phyloP scores from a whole-genome alignment of 177 flowering plant genomes.

The Tripterygium wilfordii region DNA sequence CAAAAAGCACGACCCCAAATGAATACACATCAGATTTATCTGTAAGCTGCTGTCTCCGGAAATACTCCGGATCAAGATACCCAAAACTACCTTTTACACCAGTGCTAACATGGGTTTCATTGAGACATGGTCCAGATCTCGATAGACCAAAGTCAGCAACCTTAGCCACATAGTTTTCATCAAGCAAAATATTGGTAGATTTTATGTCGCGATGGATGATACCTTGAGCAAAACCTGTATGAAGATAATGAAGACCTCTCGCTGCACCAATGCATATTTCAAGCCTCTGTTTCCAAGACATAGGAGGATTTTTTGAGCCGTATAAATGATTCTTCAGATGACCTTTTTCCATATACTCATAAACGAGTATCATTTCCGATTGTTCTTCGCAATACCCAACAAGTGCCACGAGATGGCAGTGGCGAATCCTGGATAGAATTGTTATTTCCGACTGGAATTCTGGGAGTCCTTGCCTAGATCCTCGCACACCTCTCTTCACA shows the following conservation, averaged over 20 bases:
- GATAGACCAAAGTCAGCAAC: constrained; percentile 82
- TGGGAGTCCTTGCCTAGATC: constrained; percentile 71
- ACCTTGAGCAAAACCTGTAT: constrained; percentile 68
- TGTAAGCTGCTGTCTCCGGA: constrained; percentile 65
- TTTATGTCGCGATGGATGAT: constrained; percentile 85
- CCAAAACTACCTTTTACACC: constrained; percentile 82
- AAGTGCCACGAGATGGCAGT: constrained; percentile 75
- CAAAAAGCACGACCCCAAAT: constrained; percentile 72
- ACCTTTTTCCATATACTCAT: constrained; percentile 83
- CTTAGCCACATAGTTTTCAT: constrained; percentile 59
- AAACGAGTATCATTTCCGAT: constrained; percentile 77
- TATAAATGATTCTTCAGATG: constrained; percentile 56
- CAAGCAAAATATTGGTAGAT: constrained; percentile 69
- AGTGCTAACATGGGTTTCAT: constrained; percentile 77
- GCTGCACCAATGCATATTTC: constrained; percentile 86
- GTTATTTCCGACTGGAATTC: constrained; percentile 77
- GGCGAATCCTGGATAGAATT: constrained; percentile 61
- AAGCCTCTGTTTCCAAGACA: constrained; percentile 78
- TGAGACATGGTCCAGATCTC: constrained; percentile 54
- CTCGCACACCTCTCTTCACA: constrained; percentile 62
- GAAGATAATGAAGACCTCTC: constrained; percentile 78
- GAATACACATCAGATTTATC: constrained; percentile 82
- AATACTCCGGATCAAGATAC: constrained; percentile 76
- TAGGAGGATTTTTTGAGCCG: constrained; percentile 32
- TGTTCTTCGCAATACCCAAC: constrained; percentile 80